Base-by-base conservation (phyloP, 1,284 basidiomycete species). In the Melanopsichium pennsylvanicum region DNA sequence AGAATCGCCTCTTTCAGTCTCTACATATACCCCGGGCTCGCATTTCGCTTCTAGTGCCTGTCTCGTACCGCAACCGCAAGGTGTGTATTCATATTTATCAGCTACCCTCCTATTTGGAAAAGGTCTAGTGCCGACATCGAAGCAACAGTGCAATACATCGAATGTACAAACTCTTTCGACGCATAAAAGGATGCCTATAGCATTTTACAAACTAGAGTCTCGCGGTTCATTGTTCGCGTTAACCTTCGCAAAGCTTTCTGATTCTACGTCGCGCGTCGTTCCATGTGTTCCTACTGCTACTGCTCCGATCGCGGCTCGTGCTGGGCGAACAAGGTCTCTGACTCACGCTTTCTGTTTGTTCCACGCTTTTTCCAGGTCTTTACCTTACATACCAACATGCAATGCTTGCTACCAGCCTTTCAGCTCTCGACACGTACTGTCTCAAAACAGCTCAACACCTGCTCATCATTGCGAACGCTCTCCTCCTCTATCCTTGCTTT, bases 171-270 rank as follows among this genome's bases (percentile, higher is more conserved):
- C 15, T 10, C 27, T 19, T 19, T 22, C 50, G 49, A 52, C 46
- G 40, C 16, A 21, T 58, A 58, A 68, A 38, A 68, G 54, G 64
- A 68, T 68, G 64, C 52, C n/a, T 58, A 61, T 45, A 61, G 58
- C 58, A 68, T 68, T 60, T 44, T 67, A 55, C 52, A 75, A 75
- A 75, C 74, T 75, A 75, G 74, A 75, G 74, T 75, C 74, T 75
- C 74, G 74, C 74, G 74, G 67, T 62, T n/a, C 70, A 59, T 70
- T 62, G 50, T 75, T 75, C 74, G 74, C 74, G 74, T 72, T 75
- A 75, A 72, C 50, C n/a, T 55, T 58, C 35, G 50, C 48, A 51
- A 54, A 52, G 62, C 62, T 66, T 66, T 37, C 62, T 66, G 62
- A 66, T 66, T 66, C 56, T 55, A 52, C 51, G 47, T 64, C 49